Conservation (phyloP, 805 yeast genomes). For the Teunomyces stri region DNA sequence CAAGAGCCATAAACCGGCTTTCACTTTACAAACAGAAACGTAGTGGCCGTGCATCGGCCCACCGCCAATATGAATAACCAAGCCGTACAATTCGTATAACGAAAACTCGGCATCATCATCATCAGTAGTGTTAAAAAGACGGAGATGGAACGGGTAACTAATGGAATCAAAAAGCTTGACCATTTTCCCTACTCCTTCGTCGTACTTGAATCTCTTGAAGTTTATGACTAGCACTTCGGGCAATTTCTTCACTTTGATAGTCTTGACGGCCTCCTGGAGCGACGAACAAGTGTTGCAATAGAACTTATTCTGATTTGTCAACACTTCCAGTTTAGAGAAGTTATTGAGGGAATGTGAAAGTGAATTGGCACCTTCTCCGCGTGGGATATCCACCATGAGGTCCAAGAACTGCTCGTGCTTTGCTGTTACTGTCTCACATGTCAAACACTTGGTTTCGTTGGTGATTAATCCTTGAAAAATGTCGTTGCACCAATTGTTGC, state of each 20-base stretch:
- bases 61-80: slow-evolving; percentile 93
- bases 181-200: slow-evolving; percentile 75
- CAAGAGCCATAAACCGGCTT: slow-evolving; percentile 79
- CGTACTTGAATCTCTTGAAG: slow-evolving; percentile 87
- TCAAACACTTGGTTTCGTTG: slow-evolving; percentile 83
- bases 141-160: slow-evolving; percentile 69
- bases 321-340: slow-evolving; percentile 81
- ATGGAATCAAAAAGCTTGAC: slow-evolving; percentile 85
- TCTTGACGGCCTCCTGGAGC: slow-evolving; percentile 89
- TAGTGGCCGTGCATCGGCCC: slow-evolving; percentile 98
- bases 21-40: slow-evolving; percentile 79
- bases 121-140: slow-evolving; percentile 66
- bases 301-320: slow-evolving; percentile 85
- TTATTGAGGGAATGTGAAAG: slow-evolving; percentile 75
- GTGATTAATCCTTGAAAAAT: slow-evolving; percentile 83
- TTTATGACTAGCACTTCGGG: slow-evolving; percentile 83
- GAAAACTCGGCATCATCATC: slow-evolving; percentile 42
- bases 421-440: slow-evolving; percentile 79
- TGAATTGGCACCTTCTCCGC: slow-evolving; percentile 54
- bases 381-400: slow-evolving; percentile 78
- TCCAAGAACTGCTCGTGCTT: slow-evolving; percentile 87
- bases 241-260: slow-evolving; percentile 72
- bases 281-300: slow-evolving; percentile 89
- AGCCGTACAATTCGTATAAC: slow-evolving; percentile 76
- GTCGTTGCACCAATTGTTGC: slow-evolving; percentile 55